Percentiles rank a stretch among this genome's conserved stretches.
Conservation (phyloP, 2,329 filamentous ascomycete genomes). For the Bertia moriformis region DNA sequence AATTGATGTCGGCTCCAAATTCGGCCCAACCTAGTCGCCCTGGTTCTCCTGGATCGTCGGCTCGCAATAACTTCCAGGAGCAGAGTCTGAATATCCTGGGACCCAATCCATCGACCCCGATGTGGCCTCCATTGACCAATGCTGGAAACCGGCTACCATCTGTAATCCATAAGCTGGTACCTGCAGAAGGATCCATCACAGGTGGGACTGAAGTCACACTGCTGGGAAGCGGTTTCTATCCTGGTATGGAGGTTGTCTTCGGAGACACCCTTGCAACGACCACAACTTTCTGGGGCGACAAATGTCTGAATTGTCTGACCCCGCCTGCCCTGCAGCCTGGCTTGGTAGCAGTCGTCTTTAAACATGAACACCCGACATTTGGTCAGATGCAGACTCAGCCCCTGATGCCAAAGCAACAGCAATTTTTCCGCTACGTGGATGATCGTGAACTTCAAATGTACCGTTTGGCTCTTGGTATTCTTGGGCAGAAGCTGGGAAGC, state of each 20-base stretch:
- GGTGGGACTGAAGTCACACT: conserved; percentile 81
- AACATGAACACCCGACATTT: conserved; percentile 27
- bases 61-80: conserved; percentile 23
- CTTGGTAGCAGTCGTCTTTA: conserved; percentile 43
- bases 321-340: conserved; percentile 43
- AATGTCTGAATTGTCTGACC: conserved; percentile 46
- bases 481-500: conserved; percentile 27
- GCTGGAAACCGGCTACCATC: conserved; percentile 31
- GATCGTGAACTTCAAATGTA: conserved; percentile 30
- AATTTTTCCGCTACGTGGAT: conserved; percentile 18
- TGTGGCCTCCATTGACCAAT: conserved; percentile 30
- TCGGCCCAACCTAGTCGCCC: conserved; percentile 65
- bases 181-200: conserved; percentile 64
- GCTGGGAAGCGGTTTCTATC: conserved; percentile 66
- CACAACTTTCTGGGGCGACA: conserved; percentile 49
- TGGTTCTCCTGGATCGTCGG: conserved; percentile 29
- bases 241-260: conserved; percentile 73
- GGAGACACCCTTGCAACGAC: conserved; percentile 51
- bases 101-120: conserved; percentile 10
- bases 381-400: conserved; percentile 24
- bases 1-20: conserved; percentile 56
- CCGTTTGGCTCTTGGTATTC: conserved; percentile 23
- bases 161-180: conserved; percentile 70
- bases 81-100: conserved; percentile 13
- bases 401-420: conserved; percentile 28